Percentiles rank a stretch among this genome's conserved stretches.
Evolutionary conservation across 1,284 basidiomycete genomes (phyloP).

Genomic region (Rhodotorula sp.): DNA sequence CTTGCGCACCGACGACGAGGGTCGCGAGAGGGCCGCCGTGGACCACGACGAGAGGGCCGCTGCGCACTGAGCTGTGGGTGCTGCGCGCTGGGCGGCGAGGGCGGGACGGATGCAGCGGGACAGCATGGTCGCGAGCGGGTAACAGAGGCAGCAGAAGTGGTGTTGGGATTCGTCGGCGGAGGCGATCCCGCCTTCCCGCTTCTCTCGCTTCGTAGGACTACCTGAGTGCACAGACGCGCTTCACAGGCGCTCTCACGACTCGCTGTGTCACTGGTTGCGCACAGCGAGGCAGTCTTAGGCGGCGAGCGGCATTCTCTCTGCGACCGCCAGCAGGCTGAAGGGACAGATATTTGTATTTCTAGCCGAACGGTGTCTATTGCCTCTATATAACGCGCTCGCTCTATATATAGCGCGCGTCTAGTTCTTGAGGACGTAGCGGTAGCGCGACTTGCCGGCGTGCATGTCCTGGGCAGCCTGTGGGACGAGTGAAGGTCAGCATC

Average conservation of each 20-base stretch:
- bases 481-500: too few relatives aligned
- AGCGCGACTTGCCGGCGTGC: constrained; percentile 51
- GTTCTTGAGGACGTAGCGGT: constrained; percentile 54
- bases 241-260: too few relatives aligned
- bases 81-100: constrained; percentile 8
- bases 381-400: too few relatives aligned
- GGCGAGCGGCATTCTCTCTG: too few relatives aligned
- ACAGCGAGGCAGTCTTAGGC: too few relatives aligned
- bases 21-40: constrained; percentile 7
- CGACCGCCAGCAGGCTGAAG: too few relatives aligned
- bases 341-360: too few relatives aligned
- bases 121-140: background rate
- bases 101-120: constrained; percentile 6
- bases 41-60: constrained; percentile 7
- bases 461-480: constrained; percentile 51
- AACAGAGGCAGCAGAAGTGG: background rate
- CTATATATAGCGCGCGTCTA: constrained; percentile 29
- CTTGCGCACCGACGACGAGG: constrained; percentile 12
- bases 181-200: background rate
- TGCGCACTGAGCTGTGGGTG: constrained; percentile 2
- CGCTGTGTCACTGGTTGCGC: too few relatives aligned
- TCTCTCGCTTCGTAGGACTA: too few relatives aligned
- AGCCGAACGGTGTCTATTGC: background rate
- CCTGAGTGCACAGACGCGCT: too few relatives aligned
- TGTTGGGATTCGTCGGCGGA: background rate